phyloP scores from a whole-genome alignment of 129 eudicot genomes.

The Cynara cardunculus region DNA sequence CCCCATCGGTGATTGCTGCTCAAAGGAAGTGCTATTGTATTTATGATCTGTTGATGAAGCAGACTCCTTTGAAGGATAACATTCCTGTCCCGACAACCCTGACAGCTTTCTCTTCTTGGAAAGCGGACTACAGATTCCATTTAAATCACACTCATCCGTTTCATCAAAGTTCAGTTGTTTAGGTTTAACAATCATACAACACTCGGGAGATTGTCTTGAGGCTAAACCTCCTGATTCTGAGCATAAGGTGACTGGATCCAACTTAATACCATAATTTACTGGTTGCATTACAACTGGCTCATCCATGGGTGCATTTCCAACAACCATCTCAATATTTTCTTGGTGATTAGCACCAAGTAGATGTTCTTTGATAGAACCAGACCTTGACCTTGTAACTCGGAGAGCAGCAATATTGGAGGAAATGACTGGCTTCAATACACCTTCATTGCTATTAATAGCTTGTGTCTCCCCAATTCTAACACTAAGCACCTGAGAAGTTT shows the following conservation, averaged over 20 bases:
- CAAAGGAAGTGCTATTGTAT: constrained; percentile 13
- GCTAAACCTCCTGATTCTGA: constrained; percentile 34
- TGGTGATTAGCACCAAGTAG: constrained; percentile 22
- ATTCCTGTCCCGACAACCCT: constrained; percentile 29
- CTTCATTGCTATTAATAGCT: constrained; percentile 22
- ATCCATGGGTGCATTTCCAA: constrained; percentile 25
- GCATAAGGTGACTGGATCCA: constrained; percentile 16
- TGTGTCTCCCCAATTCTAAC: constrained; percentile 26
- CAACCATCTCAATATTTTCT: constrained; percentile 26
- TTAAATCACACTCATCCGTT: constrained; percentile 34
- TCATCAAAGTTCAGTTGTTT: constrained; percentile 54
- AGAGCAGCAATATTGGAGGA: constrained; percentile 26
- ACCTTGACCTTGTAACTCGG: constrained; percentile 20
- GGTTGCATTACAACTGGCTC: constrained; percentile 24
- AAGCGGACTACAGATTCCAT: constrained; percentile 12
- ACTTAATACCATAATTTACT: constrained; percentile 26
- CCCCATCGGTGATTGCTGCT: constrained; percentile 25
- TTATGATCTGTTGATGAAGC: constrained; percentile 32
- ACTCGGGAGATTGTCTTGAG: constrained; percentile 29
- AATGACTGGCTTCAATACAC: constrained; percentile 17
- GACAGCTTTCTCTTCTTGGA: constrained; percentile 26
- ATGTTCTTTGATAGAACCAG: constrained; percentile 27
- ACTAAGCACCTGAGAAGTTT: constrained; percentile 28
- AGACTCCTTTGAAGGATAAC: constrained; percentile 19
- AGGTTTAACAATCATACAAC: constrained; percentile 44